A percentile compares a stretch with the other conserved stretches of the same genome.
These are phyloP conservation scores for Leucocoprinus leucothites DNA, from an alignment of 768 basidiomycete species.

Conservation along the genomic window DNA sequence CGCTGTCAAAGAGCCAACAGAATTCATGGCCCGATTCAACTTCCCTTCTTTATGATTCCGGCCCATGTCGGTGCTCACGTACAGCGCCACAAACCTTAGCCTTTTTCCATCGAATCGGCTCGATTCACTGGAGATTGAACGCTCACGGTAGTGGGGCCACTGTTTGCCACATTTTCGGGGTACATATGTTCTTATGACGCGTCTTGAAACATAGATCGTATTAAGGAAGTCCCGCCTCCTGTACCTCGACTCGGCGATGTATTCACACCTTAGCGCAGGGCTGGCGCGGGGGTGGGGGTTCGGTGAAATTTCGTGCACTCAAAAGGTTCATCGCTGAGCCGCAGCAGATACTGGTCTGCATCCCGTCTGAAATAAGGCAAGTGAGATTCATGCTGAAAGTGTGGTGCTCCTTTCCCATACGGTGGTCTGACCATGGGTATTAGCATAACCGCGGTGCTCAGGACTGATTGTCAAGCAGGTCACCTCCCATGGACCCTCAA, in stretches of 20 bases:
- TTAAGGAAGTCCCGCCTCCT: background rate
- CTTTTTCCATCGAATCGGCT: slow-evolving; percentile 3
- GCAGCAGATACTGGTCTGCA: too few species aligned
- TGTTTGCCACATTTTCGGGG: background rate
- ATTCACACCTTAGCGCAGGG: too few species aligned
- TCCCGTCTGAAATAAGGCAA: too few species aligned
- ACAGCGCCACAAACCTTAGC: background rate
- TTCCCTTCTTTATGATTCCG: slow-evolving; percentile 1
- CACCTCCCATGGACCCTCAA: too few species aligned
- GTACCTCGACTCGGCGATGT: background rate
- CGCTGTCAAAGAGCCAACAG: slow-evolving; percentile 1
- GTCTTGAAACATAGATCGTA: background rate
- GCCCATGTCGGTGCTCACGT: slow-evolving; percentile 2
- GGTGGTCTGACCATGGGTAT: too few species aligned
- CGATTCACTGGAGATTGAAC: slow-evolving; percentile 2
- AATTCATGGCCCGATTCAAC: background rate
- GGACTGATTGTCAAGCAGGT: too few species aligned
- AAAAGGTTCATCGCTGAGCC: too few species aligned
- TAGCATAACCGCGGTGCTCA: too few species aligned
- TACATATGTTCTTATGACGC: background rate
- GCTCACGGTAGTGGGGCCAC: background rate
- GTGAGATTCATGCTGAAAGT: too few species aligned
- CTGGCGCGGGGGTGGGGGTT: too few species aligned
- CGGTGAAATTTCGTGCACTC: too few species aligned
- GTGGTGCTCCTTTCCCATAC: too few species aligned